Evolutionary conservation across 2,329 filamentous ascomycete genomes (phyloP).

Genomic region (Aureobasidium sp.): DNA sequence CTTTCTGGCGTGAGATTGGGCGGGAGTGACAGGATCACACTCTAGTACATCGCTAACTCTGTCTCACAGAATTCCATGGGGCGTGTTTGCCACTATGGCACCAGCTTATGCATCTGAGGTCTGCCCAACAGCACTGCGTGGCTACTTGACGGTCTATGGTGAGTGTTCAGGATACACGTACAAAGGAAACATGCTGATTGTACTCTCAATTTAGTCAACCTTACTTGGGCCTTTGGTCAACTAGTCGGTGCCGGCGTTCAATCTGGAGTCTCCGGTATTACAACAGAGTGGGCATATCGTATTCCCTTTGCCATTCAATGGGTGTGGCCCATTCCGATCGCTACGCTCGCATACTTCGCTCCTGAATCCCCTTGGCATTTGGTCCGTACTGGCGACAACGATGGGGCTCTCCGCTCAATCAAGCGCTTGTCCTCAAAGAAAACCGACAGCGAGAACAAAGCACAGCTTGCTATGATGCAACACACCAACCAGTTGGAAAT

Average conservation of each 20-base stretch:
- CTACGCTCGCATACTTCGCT: slow-evolving; percentile 36
- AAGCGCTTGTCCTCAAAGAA: slow-evolving; percentile 34
- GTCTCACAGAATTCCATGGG: too few species aligned
- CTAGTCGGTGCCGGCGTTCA: slow-evolving; percentile 55
- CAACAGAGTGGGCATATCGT: slow-evolving; percentile 48
- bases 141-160: slow-evolving; percentile 63
- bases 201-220: too few species aligned
- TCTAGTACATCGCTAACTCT: too few species aligned
- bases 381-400: slow-evolving; percentile 37
- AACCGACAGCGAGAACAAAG: slow-evolving; percentile 26
- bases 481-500: slow-evolving; percentile 41
- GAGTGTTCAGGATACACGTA: too few species aligned
- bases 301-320: slow-evolving; percentile 52
- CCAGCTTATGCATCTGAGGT: slow-evolving; percentile 75
- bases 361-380: slow-evolving; percentile 42
- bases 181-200: too few species aligned
- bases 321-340: slow-evolving; percentile 44
- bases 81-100: slow-evolving; percentile 60
- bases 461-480: slow-evolving; percentile 39
- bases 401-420: slow-evolving; percentile 39
- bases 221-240: slow-evolving; percentile 68
- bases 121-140: slow-evolving; percentile 63
- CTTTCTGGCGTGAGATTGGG: too few species aligned
- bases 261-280: slow-evolving; percentile 36
- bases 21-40: too few species aligned